Conservation (phyloP, 2,329 filamentous ascomycete species). For the Thielaviopsis populi region DNA sequence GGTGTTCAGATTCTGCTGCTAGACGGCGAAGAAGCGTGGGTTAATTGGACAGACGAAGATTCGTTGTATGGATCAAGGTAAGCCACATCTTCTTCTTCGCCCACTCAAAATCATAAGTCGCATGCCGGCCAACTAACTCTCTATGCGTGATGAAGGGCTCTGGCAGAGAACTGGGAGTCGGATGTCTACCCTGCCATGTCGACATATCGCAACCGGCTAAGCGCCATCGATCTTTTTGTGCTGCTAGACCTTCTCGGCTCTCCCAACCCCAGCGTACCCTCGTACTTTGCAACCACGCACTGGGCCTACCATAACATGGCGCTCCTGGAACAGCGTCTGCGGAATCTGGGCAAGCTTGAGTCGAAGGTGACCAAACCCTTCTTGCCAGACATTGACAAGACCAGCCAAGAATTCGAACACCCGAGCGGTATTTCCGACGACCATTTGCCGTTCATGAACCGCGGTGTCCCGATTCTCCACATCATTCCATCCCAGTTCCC, state of each 20-base stretch:
- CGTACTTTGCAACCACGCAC: conserved; percentile 79
- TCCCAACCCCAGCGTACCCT: conserved; percentile 54
- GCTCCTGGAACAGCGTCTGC: conserved; percentile 56
- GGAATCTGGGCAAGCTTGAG: conserved; percentile 50
- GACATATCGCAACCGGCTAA: conserved; percentile 58
- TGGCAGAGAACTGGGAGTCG: conserved; percentile 70
- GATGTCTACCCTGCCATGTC: conserved; percentile 54
- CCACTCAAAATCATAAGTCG: neutral
- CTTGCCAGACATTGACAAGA: conserved; percentile 47
- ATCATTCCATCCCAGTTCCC: conserved; percentile 79
- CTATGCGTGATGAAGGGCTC: conserved; percentile 30
- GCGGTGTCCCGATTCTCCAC: conserved; percentile 79
- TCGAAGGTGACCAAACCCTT: conserved; percentile 41
- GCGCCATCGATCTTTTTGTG: conserved; percentile 74
- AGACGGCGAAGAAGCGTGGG: conserved; percentile 90
- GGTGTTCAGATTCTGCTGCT: conserved; percentile 81
- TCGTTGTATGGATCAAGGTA: conserved; percentile 79
- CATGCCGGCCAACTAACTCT: neutral
- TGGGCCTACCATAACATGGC: conserved; percentile 81
- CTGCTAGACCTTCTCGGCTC: conserved; percentile 80
- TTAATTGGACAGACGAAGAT: conserved; percentile 62
- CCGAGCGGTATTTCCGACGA: conserved; percentile 59
- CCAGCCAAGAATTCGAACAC: conserved; percentile 30
- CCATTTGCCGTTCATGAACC: conserved; percentile 75
- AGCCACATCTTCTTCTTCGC: conserved; percentile 18